Evolutionary conservation across 805 yeast genomes (phyloP).

Genomic region (Pichia paraexigua): DNA sequence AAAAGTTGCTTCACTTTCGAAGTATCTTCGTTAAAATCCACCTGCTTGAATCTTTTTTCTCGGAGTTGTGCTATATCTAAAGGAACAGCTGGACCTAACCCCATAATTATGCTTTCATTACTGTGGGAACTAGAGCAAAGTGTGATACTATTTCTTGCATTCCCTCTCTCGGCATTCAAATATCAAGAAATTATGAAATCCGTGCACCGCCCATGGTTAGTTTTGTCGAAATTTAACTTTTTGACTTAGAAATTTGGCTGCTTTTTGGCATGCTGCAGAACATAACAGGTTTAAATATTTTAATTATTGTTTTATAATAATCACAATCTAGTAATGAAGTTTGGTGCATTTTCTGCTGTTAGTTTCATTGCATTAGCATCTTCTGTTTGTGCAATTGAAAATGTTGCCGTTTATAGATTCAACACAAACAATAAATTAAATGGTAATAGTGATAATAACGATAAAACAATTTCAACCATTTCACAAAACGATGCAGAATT

Average conservation of each 20-base stretch:
- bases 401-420: conserved; percentile 22
- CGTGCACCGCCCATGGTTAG: neutral
- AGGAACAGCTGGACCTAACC: neutral
- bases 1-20: conserved; percentile 13
- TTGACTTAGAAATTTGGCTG: neutral
- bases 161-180: too few species aligned
- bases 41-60: neutral
- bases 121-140: too few species aligned
- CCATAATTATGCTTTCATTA: neutral
- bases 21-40: neutral
- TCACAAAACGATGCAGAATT: conserved; percentile 30
- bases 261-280: neutral
- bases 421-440: neutral
- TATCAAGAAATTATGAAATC: neutral
- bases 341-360: neutral
- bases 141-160: too few species aligned
- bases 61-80: neutral
- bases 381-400: conserved; percentile 15
- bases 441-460: neutral
- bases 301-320: neutral
- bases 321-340: neutral
- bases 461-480: conserved; percentile 17
- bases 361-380: neutral
- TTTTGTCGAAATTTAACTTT: neutral
- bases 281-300: too few species aligned